Evolutionary conservation across 306 rosid genomes (phyloP), one percentile per base, ranked within the genome.

Genomic region (Vachellia collinsii): DNA sequence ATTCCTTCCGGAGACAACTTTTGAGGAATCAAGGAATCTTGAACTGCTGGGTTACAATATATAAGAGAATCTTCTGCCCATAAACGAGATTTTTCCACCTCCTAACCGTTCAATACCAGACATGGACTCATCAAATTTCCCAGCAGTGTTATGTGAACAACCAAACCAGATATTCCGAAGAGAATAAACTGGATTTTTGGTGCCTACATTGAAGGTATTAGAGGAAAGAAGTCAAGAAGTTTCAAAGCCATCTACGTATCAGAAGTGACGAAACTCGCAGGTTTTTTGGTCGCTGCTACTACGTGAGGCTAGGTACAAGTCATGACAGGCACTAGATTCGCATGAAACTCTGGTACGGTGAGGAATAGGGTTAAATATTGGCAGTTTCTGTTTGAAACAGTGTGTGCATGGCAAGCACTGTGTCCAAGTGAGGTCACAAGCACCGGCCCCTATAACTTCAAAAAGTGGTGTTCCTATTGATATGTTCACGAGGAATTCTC

Each of bases 21-120:
- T 38, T 0, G 78, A 11, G 4, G 78, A 67, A 47, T 51, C 0
- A 68, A 3, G 0, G 17, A 47, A 1, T 0, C 47, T 47, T 90
- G 85, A 3, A 84, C 81, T 70, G 87, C 43, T 6, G 44, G 9
- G 7, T 41, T 41, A 64, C 94, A 90, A 23, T n/a, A n/a, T n/a
- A n/a, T 93, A 88, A 0, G 94, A 89, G 80, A 93, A 91, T 29
- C 74, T 86, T 0, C 71, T 76, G 3, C 80, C 75, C 13, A 8
- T 42, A 6, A 93, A 39, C 3, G 96, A 93, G 63, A 89, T 83
- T 0, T 63, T n/a, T 0, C 94, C 90, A 0, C 85, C 85, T 1
- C 92, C 86, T 3, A 89, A 90, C 2, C 94, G 94, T 0, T 91
- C 77, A 13, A 91, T 20, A 12, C 94, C 91, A 1, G 89, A 85